phyloP scores from a whole-genome alignment of 768 basidiomycete genomes.

The Lentinula boryana region DNA sequence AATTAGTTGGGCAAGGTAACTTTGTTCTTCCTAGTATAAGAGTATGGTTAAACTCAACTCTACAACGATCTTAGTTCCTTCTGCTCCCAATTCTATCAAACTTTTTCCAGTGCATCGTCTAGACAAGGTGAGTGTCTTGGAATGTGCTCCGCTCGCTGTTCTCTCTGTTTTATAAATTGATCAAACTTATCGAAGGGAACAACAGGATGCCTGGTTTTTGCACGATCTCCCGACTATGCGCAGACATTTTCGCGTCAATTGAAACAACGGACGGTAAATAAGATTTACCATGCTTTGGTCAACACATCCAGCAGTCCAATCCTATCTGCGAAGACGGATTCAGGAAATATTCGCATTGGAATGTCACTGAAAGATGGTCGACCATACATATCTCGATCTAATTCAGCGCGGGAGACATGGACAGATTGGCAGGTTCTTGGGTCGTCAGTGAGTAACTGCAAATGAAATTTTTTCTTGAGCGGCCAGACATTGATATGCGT shows the following conservation, averaged over 20 bases:
- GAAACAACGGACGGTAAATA: conserved; percentile 35
- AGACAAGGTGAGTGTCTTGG: conserved; percentile 45
- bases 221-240: conserved; percentile 35
- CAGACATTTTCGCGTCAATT: conserved; percentile 55
- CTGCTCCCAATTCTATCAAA: conserved; percentile 24
- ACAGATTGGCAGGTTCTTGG: conserved; percentile 57
- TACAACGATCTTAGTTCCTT: background rate
- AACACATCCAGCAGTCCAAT: conserved; percentile 46
- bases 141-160: background rate
- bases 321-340: conserved; percentile 21
- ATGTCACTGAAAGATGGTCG: conserved; percentile 36
- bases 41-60: too few relatives aligned
- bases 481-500: background rate
- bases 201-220: conserved; percentile 58
- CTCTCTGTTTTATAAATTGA: background rate
- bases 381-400: conserved; percentile 24
- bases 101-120: conserved; percentile 58
- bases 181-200: conserved; percentile 35
- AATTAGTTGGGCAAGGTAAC: background rate
- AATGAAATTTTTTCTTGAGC: too few relatives aligned
- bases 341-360: conserved; percentile 35
- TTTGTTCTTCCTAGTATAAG: background rate
- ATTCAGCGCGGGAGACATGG: conserved; percentile 26
- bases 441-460: conserved; percentile 42
- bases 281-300: conserved; percentile 63